A percentile compares a stretch with the other conserved stretches of the same genome.
These are phyloP conservation scores for Candida ficus DNA, from an alignment of 805 yeast genomes.

Conservation along the genomic window DNA sequence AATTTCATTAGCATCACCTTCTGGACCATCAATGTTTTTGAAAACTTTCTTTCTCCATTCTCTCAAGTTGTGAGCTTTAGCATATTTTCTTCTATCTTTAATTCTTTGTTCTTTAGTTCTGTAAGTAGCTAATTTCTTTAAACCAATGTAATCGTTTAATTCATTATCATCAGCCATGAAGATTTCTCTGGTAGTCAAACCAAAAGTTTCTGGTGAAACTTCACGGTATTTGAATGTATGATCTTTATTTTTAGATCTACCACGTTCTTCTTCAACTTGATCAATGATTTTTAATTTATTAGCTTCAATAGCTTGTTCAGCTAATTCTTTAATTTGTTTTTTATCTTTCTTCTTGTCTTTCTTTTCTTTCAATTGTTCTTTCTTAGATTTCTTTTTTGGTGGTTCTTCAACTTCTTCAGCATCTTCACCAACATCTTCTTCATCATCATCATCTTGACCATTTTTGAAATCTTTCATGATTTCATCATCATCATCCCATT, in stretches of 20 bases:
- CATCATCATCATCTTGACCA: slow-evolving; percentile 37
- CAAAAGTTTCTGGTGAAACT: slow-evolving; percentile 92
- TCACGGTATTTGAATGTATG: slow-evolving; percentile 79
- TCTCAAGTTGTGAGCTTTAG: slow-evolving; percentile 74
- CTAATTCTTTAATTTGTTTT: slow-evolving; percentile 55
- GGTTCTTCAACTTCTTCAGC: slow-evolving; percentile 31
- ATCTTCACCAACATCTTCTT: slow-evolving; percentile 26
- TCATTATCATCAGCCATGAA: slow-evolving; percentile 84
- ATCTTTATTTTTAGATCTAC: slow-evolving; percentile 47
- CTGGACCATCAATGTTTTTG: slow-evolving; percentile 49
- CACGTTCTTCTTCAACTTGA: slow-evolving; percentile 57
- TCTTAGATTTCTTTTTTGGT: slow-evolving; percentile 39
- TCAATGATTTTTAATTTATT: slow-evolving; percentile 62
- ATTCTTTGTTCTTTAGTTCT: slow-evolving; percentile 65
- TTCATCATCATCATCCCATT: slow-evolving; percentile 59
- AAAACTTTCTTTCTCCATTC: slow-evolving; percentile 90
- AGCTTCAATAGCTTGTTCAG: slow-evolving; percentile 73
- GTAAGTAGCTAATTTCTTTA: slow-evolving; percentile 92
- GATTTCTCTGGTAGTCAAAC: slow-evolving; percentile 80
- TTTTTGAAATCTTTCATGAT: slow-evolving; percentile 40
- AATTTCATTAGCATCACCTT: slow-evolving; percentile 21
- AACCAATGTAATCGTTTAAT: slow-evolving; percentile 77
- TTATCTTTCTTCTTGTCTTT: slow-evolving; percentile 56
- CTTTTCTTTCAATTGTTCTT: slow-evolving; percentile 54
- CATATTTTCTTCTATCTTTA: slow-evolving; percentile 79